Conservation (phyloP, 2,329 filamentous ascomycete species). For the Phialocephala sp. region DNA sequence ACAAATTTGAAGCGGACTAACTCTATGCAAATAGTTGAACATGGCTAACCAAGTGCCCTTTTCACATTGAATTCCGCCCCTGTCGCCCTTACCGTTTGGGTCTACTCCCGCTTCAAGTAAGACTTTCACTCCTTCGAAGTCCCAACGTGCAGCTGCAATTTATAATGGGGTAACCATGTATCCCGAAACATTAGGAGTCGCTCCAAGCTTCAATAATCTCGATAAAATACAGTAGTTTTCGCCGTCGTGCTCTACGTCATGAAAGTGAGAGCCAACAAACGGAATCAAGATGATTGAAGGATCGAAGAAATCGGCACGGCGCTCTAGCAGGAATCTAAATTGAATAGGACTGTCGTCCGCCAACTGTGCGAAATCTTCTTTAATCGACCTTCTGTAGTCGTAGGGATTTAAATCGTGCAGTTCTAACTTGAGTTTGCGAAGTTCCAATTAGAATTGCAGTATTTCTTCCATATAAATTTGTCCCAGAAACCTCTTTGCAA, state of each 20-base stretch:
- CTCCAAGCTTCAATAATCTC: background rate
- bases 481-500: background rate
- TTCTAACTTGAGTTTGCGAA: too few species aligned
- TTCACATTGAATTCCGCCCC: constrained; percentile 8
- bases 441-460: background rate
- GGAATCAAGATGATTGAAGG: background rate
- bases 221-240: background rate
- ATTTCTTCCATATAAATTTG: background rate
- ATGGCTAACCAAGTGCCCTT: background rate
- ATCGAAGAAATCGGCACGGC: background rate
- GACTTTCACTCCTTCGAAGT: background rate
- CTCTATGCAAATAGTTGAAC: constrained; percentile 3
- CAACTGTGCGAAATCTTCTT: background rate
- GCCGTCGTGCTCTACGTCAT: background rate
- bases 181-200: background rate
- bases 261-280: background rate
- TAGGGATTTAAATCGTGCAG: too few species aligned
- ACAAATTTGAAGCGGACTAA: constrained; percentile 12
- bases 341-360: background rate
- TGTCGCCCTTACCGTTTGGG: constrained; percentile 12
- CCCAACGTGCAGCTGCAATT: constrained; percentile 4
- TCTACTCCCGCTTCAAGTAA: constrained; percentile 21
- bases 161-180: constrained; percentile 13
- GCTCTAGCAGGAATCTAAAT: background rate
- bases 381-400: background rate